Conservation (phyloP, 139 green algal species). For the Limnomonas spitsbergensis region DNA sequence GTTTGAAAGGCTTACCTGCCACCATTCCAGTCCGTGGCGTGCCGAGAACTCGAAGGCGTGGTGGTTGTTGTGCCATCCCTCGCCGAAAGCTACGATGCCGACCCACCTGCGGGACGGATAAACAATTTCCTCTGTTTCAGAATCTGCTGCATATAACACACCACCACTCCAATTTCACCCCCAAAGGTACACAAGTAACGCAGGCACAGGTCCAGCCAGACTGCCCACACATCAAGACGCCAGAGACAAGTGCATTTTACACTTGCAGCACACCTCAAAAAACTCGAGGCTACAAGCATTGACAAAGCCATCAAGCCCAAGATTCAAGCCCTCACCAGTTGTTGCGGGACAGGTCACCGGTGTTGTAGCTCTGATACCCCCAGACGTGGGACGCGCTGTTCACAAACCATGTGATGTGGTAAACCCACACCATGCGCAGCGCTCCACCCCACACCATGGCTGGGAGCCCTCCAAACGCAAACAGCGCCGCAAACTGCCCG, state of each 20-base stretch:
- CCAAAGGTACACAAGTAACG: not conserved
- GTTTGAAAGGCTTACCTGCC: slow-evolving; percentile 46
- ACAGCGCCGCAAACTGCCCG: slow-evolving; percentile 74
- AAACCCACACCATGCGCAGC: slow-evolving; percentile 89
- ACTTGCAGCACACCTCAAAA: too few relatives aligned
- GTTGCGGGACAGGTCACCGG: slow-evolving; percentile 86
- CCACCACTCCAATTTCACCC: too few relatives aligned
- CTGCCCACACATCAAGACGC: too few relatives aligned
- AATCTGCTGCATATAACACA: not conserved
- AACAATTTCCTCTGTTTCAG: too few relatives aligned
- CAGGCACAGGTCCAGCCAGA: not conserved
- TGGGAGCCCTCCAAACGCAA: slow-evolving; percentile 79
- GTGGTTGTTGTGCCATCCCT: slow-evolving; percentile 98
- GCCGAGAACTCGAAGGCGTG: slow-evolving; percentile 86
- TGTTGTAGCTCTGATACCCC: slow-evolving; percentile 87
- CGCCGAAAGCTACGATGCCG: slow-evolving; percentile 84
- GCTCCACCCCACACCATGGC: slow-evolving; percentile 92
- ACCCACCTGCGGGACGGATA: slow-evolving; percentile 59
- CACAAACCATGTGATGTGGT: slow-evolving; percentile 99
- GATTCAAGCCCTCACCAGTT: slow-evolving; percentile 76
- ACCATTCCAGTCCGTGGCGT: slow-evolving; percentile 81
- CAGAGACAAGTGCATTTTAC: too few relatives aligned
- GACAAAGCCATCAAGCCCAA: not conserved
- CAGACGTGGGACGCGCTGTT: slow-evolving; percentile 95
- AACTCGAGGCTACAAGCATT: not conserved